A percentile compares a stretch with the other conserved stretches of the same genome.
These are phyloP conservation scores for Dimocarpus longan DNA, from an alignment of 345 rosid genomes.

Conservation along the genomic window DNA sequence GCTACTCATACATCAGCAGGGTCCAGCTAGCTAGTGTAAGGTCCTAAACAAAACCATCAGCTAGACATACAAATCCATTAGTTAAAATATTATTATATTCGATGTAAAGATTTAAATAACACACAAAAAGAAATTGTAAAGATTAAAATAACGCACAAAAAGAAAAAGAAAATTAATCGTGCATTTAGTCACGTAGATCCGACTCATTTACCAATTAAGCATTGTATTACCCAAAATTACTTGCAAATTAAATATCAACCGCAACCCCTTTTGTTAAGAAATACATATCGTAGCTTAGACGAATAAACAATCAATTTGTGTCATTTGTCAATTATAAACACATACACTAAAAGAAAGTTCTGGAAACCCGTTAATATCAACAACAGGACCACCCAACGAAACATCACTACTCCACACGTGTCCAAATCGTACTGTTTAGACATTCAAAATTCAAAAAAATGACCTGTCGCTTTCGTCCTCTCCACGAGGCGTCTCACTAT, in stretches of 20 bases:
- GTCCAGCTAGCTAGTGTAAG: too few relatives aligned
- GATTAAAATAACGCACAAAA: background rate
- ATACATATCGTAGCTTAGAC: too few relatives aligned
- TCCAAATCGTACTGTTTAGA: background rate
- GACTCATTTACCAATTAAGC: too few relatives aligned
- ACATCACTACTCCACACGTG: background rate
- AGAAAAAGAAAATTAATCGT: too few relatives aligned
- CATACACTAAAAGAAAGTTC: background rate
- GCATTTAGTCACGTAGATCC: too few relatives aligned
- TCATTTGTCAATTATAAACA: background rate
- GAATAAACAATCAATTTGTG: background rate
- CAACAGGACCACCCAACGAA: background rate
- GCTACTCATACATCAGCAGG: too few relatives aligned
- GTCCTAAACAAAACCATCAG: too few relatives aligned
- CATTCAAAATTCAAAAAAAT: background rate
- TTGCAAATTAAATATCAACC: background rate
- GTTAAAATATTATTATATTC: too few relatives aligned
- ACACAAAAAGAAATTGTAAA: background rate
- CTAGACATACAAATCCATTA: too few relatives aligned
- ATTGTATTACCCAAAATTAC: too few relatives aligned
- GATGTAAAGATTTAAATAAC: background rate
- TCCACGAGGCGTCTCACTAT: background rate
- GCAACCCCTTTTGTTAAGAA: too few relatives aligned
- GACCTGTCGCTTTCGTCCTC: background rate
- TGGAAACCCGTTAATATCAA: background rate